Conservation (phyloP, 2,329 filamentous ascomycete genomes). For the Ophiosphaerella herpotricha region DNA sequence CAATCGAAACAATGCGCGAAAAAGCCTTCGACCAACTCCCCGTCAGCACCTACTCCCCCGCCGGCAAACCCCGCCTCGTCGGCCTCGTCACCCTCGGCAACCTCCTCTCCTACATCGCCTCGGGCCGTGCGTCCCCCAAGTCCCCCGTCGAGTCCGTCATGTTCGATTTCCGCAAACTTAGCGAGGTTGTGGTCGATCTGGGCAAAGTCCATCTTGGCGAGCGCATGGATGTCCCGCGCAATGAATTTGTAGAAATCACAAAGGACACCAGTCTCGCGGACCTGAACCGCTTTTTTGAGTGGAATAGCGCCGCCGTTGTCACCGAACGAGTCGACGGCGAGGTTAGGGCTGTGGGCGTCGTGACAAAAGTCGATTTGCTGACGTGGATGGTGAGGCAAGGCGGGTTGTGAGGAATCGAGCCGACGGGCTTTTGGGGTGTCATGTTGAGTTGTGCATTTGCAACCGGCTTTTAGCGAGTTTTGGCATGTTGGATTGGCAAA, state of each 20-base stretch:
- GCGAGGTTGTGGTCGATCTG: constrained; percentile 85
- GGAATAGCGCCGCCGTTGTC: constrained; percentile 95
- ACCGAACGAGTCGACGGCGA: constrained; percentile 71
- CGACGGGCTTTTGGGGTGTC: not conserved
- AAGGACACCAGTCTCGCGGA: constrained; percentile 81
- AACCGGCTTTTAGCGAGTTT: no score
- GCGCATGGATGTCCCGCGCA: constrained; percentile 46
- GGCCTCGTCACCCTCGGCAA: constrained; percentile 95
- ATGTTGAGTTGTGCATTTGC: not conserved
- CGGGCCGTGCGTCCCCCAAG: constrained; percentile 74
- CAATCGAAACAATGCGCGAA: constrained; percentile 97
- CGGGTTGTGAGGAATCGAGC: not conserved
- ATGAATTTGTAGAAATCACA: constrained; percentile 92
- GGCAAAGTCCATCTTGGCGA: constrained; percentile 46
- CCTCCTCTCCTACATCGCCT: constrained; percentile 85
- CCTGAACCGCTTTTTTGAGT: constrained; percentile 93
- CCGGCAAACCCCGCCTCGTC: constrained; percentile 73
- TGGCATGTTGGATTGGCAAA: no score
- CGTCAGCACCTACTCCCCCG: constrained; percentile 65
- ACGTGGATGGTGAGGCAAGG: constrained; percentile 76
- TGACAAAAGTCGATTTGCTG: constrained; percentile 94
- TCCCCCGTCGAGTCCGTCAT: constrained; percentile 85
- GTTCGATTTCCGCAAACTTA: constrained; percentile 90
- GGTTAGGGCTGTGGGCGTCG: constrained; percentile 82
- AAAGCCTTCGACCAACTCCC: constrained; percentile 98